Percentiles rank a stretch among this genome's conserved stretches.
Conservation (phyloP, 306 rosid species). For the Hylodesmum podocarpum region DNA sequence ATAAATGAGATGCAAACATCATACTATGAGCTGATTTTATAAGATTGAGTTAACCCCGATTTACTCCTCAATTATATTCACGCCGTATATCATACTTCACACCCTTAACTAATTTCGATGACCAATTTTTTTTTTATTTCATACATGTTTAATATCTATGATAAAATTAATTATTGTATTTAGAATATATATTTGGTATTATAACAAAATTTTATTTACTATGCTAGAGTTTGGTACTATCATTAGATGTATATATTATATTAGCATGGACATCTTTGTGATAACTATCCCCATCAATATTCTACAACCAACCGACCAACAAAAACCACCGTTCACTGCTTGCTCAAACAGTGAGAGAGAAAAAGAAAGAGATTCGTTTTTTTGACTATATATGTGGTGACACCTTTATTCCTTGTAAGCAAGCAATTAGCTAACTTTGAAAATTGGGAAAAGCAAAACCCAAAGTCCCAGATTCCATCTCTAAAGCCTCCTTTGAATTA, state of each 20-base stretch:
- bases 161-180: too few relatives aligned
- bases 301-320: slow-evolving; percentile 50
- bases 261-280: slow-evolving; percentile 25
- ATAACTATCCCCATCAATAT: slow-evolving; percentile 34
- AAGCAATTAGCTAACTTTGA: slow-evolving; percentile 45
- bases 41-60: too few relatives aligned
- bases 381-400: slow-evolving; percentile 40
- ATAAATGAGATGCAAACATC: too few relatives aligned
- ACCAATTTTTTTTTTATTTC: too few relatives aligned
- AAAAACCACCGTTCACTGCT: slow-evolving; percentile 29
- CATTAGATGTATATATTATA: not conserved
- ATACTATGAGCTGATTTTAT: too few relatives aligned
- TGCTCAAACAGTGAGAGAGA: not conserved
- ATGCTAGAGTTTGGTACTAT: too few relatives aligned
- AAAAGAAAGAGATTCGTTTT: slow-evolving; percentile 37
- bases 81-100: too few relatives aligned
- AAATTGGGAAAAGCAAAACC: slow-evolving; percentile 49
- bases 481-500: slow-evolving; percentile 18
- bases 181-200: too few relatives aligned
- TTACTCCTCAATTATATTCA: too few relatives aligned
- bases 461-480: slow-evolving; percentile 47
- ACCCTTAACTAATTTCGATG: too few relatives aligned
- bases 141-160: too few relatives aligned
- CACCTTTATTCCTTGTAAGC: slow-evolving; percentile 42
- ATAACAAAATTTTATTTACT: too few relatives aligned